These are phyloP conservation scores for Tolypocladium cylindrosporum DNA, from an alignment of 2,329 filamentous ascomycete species.

Conservation along the genomic window DNA sequence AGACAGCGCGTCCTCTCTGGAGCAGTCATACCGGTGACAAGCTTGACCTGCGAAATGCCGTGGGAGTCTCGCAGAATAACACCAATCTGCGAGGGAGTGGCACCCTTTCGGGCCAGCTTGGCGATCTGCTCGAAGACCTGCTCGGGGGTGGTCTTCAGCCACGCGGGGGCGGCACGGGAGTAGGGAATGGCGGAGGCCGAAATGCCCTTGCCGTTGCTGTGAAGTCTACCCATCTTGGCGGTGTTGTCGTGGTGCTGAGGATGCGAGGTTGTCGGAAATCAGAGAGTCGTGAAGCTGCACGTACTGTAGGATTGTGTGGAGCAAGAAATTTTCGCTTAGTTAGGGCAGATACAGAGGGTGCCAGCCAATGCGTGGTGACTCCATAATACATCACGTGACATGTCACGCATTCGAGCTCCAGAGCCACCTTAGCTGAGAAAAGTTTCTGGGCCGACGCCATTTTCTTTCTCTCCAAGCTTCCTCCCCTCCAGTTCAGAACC, in stretches of 20 bases:
- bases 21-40: conserved; percentile 73
- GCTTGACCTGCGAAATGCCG: conserved; percentile 95
- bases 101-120: conserved; percentile 98
- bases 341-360: conserved; percentile 25
- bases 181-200: conserved; percentile 92
- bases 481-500: background rate
- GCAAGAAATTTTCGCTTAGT: conserved; percentile 33
- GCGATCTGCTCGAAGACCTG: conserved; percentile 99
- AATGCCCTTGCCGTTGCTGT: conserved; percentile 99
- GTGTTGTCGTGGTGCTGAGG: conserved; percentile 27
- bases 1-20: background rate
- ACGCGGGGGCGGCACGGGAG: conserved; percentile 83
- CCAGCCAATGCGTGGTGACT: background rate
- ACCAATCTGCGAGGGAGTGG: conserved; percentile 97
- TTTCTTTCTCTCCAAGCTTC: background rate
- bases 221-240: conserved; percentile 87
- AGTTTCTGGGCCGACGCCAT: background rate
- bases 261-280: conserved; percentile 18
- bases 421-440: background rate
- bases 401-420: background rate
- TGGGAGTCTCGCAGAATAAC: conserved; percentile 96
- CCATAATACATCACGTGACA: background rate
- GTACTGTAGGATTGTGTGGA: conserved; percentile 26
- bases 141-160: conserved; percentile 98
- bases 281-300: conserved; percentile 14